Evolutionary conservation across 805 yeast species (phyloP).

Genomic region (Candida ponderosae): DNA sequence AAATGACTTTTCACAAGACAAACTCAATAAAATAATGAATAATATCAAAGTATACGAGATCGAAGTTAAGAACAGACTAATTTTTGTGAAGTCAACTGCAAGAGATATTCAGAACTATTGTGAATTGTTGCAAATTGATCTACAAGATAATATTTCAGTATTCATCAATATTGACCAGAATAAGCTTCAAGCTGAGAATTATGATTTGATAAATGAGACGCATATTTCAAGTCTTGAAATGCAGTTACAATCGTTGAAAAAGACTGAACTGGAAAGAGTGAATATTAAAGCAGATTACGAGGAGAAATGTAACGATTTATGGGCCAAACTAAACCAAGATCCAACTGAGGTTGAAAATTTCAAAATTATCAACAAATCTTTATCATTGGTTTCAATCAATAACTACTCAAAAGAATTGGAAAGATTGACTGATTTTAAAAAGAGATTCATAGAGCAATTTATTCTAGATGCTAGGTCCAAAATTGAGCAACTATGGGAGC

Average conservation of each 20-base stretch:
- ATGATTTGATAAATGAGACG: neutral
- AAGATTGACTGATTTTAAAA: slow-evolving; percentile 52
- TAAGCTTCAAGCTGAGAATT: slow-evolving; percentile 1
- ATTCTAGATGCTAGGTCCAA: slow-evolving; percentile 53
- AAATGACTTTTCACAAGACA: too few relatives aligned
- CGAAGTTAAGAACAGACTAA: slow-evolving; percentile 6
- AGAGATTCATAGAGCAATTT: slow-evolving; percentile 58
- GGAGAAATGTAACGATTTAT: slow-evolving; percentile 38
- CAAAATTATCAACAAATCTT: slow-evolving; percentile 29
- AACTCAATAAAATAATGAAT: slow-evolving; percentile 2
- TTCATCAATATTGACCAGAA: neutral
- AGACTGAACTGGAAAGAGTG: slow-evolving; percentile 24
- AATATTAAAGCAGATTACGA: slow-evolving; percentile 22
- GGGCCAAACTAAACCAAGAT: slow-evolving; percentile 51
- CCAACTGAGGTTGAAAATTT: slow-evolving; percentile 33
- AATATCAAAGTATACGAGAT: slow-evolving; percentile 7
- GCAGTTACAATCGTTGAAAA: slow-evolving; percentile 9
- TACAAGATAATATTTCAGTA: neutral
- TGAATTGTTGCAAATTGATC: slow-evolving; percentile 3
- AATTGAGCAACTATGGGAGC: slow-evolving; percentile 56
- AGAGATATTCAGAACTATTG: slow-evolving; percentile 5
- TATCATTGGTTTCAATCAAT: slow-evolving; percentile 39
- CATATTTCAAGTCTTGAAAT: neutral
- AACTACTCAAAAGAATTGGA: slow-evolving; percentile 48
- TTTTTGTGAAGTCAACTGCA: slow-evolving; percentile 3